Percentiles rank a stretch among this genome's conserved stretches.
Conservation (phyloP, 768 basidiomycete species). For the Mycena pura region DNA sequence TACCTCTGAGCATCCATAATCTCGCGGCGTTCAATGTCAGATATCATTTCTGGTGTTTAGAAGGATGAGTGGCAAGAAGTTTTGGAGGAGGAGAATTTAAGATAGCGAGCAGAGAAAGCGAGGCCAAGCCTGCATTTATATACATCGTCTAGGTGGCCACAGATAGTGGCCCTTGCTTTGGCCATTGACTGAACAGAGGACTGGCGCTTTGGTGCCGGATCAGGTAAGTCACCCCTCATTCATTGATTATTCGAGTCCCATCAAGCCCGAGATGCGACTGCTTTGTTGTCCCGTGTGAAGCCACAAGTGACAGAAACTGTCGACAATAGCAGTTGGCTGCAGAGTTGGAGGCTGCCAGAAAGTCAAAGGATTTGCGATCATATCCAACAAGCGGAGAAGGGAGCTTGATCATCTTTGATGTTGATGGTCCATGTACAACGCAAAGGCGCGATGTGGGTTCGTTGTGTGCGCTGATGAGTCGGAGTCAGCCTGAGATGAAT, state of each 20-base stretch:
- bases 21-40: conserved; percentile 14
- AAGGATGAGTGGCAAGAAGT: background rate
- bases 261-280: background rate
- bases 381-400: too few species aligned
- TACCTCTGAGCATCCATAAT: conserved; percentile 19
- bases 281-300: conserved; percentile 8
- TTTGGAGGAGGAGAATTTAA: too few species aligned
- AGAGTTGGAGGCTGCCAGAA: too few species aligned
- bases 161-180: conserved; percentile 1
- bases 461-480: too few species aligned
- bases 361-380: background rate
- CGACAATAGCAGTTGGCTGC: background rate
- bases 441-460: too few species aligned
- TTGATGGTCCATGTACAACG: too few species aligned
- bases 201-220: conserved; percentile 4
- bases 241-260: conserved; percentile 10
- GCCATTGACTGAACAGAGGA: background rate
- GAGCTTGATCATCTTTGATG: too few species aligned
- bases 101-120: too few species aligned
- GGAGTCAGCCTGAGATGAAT: too few species aligned
- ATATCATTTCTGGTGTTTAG: background rate
- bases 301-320: background rate
- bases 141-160: conserved; percentile 1
- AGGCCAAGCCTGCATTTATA: conserved; percentile 14
- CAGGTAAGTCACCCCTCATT: conserved; percentile 15